These are phyloP conservation scores for Verticillium nonalfalfae DNA, from an alignment of 2,329 filamentous ascomycete genomes.

Conservation along the genomic window DNA sequence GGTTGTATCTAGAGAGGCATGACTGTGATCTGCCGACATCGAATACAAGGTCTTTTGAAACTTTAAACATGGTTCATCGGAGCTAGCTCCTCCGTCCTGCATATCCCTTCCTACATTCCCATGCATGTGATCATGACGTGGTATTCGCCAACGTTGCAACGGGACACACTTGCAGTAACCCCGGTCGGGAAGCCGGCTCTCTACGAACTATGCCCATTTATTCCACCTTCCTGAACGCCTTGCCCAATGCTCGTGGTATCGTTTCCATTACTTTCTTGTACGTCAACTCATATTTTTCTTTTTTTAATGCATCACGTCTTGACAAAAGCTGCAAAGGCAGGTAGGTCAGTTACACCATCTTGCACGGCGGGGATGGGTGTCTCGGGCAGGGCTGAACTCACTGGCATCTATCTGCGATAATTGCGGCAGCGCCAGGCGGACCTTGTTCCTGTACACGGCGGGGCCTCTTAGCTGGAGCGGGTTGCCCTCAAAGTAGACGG, in stretches of 20 bases:
- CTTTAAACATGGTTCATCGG: not conserved
- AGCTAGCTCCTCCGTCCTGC: not conserved
- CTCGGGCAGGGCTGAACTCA: conserved; percentile 39
- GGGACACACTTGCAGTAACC: not conserved
- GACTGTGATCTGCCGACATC: not conserved
- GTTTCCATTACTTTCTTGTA: not conserved
- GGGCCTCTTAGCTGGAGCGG: conserved; percentile 74
- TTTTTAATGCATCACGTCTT: conserved; percentile 5
- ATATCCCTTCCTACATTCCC: not conserved
- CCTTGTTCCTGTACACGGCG: conserved; percentile 91
- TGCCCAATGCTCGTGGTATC: not conserved
- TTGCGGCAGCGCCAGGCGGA: conserved; percentile 79
- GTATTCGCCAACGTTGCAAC: not conserved
- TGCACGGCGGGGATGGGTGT: no score
- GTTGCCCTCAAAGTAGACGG: conserved; percentile 96
- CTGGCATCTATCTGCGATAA: conserved; percentile 94
- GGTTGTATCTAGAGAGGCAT: not conserved
- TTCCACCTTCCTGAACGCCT: not conserved
- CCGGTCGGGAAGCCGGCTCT: not conserved
- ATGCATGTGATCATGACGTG: not conserved
- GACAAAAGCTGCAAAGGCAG: conserved; percentile 7
- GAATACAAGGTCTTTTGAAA: not conserved
- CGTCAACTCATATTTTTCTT: not conserved
- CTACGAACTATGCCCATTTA: not conserved
- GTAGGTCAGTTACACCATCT: conserved; percentile 2